Evolutionary conservation across 495 filamentous ascomycete genomes (phyloP), one percentile per base, ranked within the genome.

Genomic region (Amphirosellinia nigrospora): DNA sequence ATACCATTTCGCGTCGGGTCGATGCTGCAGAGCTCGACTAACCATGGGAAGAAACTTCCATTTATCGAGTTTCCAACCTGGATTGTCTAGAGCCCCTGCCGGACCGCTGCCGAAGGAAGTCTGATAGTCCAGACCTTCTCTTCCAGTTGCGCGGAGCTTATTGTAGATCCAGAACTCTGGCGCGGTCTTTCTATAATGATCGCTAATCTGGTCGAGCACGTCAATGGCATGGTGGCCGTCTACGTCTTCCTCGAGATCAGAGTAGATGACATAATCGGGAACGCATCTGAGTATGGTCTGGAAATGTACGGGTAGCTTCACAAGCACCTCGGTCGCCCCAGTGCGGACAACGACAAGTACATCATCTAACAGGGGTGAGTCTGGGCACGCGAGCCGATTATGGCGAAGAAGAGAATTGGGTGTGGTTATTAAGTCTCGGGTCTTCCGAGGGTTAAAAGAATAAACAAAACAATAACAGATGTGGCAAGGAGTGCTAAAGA

Each of bases 1-100:
- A 23, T 60, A 68, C 66, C 66, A 68, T 26, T 55, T 68, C 16
- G 53, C 28, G 16, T 39, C 4, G 32, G 66, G 66, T 15, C 66
- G 15, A 34, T 68, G 28, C 4, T 60, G 19, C 13, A 68, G 38
- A 2, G 50, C 66, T 16, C 66, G 66, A 34, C 23, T 19, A 13
- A 68, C 4, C 53, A 68, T 68, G 4, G 66, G 66, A 6, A 68
- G 53, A 21, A 68, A 68, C 38, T 64, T 64, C 43, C 61, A 64
- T 30, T 64, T 64, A 30, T 64, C 43, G 4, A 64, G 61, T 36
- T 64, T 68, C 66, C 66, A 68, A 15, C 66, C 66, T 0, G 66
- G 66, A 26, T 58, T 68, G 26, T 68, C 53, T 4, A 68, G 5
- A 15, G 66, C 66, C 3, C 66, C 53, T 23, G 48, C 5, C 13